These are phyloP conservation scores for Tephrocybe sp. DNA, from an alignment of 768 basidiomycete species.

Conservation along the genomic window DNA sequence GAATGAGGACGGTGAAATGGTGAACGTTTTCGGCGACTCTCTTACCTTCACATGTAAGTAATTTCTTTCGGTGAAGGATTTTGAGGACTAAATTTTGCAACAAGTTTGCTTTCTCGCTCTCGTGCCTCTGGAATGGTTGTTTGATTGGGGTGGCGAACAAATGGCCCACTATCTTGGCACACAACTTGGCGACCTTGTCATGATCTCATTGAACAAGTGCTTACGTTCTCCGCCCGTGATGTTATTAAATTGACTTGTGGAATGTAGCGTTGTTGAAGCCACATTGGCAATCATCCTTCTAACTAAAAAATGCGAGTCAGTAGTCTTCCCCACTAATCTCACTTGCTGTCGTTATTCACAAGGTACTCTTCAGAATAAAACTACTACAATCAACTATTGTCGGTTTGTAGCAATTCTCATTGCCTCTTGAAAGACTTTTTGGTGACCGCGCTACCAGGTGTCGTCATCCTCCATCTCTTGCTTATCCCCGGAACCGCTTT, in stretches of 20 bases:
- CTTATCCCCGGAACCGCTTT: constrained; percentile 70
- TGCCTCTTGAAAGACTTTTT: not conserved
- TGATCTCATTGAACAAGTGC: constrained; percentile 25
- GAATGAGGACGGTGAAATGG: not conserved
- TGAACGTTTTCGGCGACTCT: constrained; percentile 4
- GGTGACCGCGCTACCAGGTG: constrained; percentile 38
- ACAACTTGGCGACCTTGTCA: constrained; percentile 64
- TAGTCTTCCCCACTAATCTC: constrained; percentile 14
- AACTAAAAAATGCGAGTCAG: constrained; percentile 70
- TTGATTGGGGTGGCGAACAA: constrained; percentile 63
- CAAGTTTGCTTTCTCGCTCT: constrained; percentile 28
- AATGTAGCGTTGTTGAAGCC: constrained; percentile 61
- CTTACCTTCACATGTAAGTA: constrained; percentile 33
- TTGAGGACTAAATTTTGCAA: not conserved
- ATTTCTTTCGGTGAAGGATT: not conserved
- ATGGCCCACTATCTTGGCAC: constrained; percentile 57
- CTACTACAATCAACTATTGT: constrained; percentile 69
- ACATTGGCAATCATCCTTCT: constrained; percentile 68
- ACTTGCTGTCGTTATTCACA: not conserved
- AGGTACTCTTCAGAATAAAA: constrained; percentile 40
- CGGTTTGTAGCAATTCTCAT: constrained; percentile 33
- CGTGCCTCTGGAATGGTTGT: constrained; percentile 60
- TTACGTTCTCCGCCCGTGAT: not conserved
- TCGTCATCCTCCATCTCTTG: constrained; percentile 70
- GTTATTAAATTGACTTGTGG: not conserved